Evolutionary conservation across 202 grass and related monocot species (phyloP), one percentile per base, ranked within the genome.

Genomic region (Schoenoplectus tabernaemontani): DNA sequence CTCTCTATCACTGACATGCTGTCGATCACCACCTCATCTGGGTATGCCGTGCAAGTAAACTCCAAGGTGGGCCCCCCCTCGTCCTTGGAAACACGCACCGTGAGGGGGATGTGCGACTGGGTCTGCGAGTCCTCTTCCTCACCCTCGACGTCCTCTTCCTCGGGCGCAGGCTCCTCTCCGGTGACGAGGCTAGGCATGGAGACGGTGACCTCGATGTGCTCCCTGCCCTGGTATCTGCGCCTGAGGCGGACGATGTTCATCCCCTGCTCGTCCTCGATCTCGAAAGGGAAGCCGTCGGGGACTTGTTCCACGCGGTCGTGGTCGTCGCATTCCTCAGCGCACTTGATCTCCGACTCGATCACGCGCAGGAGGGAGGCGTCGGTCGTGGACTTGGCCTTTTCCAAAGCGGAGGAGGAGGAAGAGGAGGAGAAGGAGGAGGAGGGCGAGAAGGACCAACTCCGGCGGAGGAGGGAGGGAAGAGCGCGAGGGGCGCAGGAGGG

Each of bases 121-220:
- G 84, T 78, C 48, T 88, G 84, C 42, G 83, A 30, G 36, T 59
- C 23, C 15, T 47, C 82, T 1, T 79, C 82, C 28, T 63, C 24
- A 1, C 57, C 67, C 0, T 78, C 89, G 28, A 82, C 46, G 3
- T 39, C 65, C 4, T 83, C 85, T 3, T 32, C 50, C 5, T 82
- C 85, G 7, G 77, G 54, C 51, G 95, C 85, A 19, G 89, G 82
- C 51, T 98, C 96, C 32, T 99, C 92, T 11, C 96, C 96, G 9
- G 90, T 96, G 76, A 99, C 79, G 3, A 99, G 88, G 82, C 81
- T 96, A 32, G 93, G 90, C 93, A 96, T 92, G 23, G 85, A 85
- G 84, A 90, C 93, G 0, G 88, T 11, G 39, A 92, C 84, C 64
- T 92, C 60, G 3, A 96, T 85, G 26, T 84, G 59, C 88, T 96